Percentiles rank a stretch among this genome's conserved stretches.
Conservation (phyloP, 2,329 filamentous ascomycete species). For the Ceratocystis papillata region DNA sequence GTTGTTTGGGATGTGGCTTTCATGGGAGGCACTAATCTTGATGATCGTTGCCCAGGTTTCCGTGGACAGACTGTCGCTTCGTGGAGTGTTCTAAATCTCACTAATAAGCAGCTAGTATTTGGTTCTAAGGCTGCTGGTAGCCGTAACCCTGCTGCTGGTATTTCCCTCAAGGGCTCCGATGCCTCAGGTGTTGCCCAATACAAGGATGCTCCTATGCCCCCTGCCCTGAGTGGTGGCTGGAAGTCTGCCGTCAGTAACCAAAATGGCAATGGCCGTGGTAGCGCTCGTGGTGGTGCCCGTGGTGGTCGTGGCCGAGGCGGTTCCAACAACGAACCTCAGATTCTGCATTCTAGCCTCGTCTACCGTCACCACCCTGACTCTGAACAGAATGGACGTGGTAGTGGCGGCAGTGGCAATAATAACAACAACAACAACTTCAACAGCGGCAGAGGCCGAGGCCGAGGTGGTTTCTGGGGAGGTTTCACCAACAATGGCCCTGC, state of each 20-base stretch:
- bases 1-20: constrained; percentile 90
- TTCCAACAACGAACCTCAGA: constrained; percentile 27
- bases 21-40: constrained; percentile 91
- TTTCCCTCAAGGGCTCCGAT: constrained; percentile 34
- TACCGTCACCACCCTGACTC: constrained; percentile 23
- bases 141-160: neutral
- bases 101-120: constrained; percentile 67
- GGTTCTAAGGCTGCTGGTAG: constrained; percentile 45
- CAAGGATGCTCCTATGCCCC: constrained; percentile 45
- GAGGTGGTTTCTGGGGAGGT: constrained; percentile 27
- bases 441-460: constrained; percentile 27
- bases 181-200: constrained; percentile 52
- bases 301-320: constrained; percentile 22
- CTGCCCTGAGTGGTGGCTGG: constrained; percentile 47
- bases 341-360: constrained; percentile 21
- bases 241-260: constrained; percentile 30
- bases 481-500: neutral
- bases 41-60: constrained; percentile 84
- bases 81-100: constrained; percentile 80
- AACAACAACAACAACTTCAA: constrained; percentile 28
- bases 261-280: constrained; percentile 17
- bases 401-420: constrained; percentile 22
- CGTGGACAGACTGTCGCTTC: constrained; percentile 82
- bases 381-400: constrained; percentile 25
- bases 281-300: constrained; percentile 28